Conservation (phyloP, 2,329 filamentous ascomycete genomes). For the Fusarium metavorans region DNA sequence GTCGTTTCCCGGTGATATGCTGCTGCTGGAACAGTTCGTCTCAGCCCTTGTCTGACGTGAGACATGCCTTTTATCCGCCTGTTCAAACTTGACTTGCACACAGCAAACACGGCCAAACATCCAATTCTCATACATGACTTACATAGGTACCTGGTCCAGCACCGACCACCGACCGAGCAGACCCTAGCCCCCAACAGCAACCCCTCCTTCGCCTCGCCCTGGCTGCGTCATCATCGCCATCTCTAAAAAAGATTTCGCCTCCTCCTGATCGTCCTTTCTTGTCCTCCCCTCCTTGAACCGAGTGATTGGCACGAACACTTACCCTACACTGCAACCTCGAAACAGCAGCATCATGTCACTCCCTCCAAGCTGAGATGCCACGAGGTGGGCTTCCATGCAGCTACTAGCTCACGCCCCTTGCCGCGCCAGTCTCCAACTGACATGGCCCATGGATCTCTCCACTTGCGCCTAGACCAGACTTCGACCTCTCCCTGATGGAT, state of each 20-base stretch:
- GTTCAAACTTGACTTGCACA: neutral
- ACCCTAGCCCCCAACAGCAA: neutral
- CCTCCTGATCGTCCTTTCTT: constrained; percentile 21
- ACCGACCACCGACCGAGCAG: constrained; percentile 7
- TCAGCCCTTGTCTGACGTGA: neutral
- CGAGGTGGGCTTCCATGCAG: constrained; percentile 43
- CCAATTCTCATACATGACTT: constrained; percentile 27
- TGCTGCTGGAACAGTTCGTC: neutral
- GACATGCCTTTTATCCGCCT: neutral
- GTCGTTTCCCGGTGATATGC: neutral
- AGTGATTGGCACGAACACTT: constrained; percentile 12
- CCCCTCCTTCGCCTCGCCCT: neutral
- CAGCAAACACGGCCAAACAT: constrained; percentile 1
- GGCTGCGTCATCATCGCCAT: constrained; percentile 25
- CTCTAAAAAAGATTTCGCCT: neutral
- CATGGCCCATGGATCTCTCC: constrained; percentile 25
- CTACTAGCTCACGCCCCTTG: constrained; percentile 41
- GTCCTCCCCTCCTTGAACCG: neutral
- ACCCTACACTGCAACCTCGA: constrained; percentile 32
- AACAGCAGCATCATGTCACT: constrained; percentile 9
- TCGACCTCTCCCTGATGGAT: constrained; percentile 5
- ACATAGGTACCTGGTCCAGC: neutral
- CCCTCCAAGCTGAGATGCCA: constrained; percentile 33
- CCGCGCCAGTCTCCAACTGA: constrained; percentile 35
- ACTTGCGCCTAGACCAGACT: constrained; percentile 37